These are phyloP conservation scores for Helicocarpus griseus DNA, from an alignment of 2,329 filamentous ascomycete species.

Conservation along the genomic window DNA sequence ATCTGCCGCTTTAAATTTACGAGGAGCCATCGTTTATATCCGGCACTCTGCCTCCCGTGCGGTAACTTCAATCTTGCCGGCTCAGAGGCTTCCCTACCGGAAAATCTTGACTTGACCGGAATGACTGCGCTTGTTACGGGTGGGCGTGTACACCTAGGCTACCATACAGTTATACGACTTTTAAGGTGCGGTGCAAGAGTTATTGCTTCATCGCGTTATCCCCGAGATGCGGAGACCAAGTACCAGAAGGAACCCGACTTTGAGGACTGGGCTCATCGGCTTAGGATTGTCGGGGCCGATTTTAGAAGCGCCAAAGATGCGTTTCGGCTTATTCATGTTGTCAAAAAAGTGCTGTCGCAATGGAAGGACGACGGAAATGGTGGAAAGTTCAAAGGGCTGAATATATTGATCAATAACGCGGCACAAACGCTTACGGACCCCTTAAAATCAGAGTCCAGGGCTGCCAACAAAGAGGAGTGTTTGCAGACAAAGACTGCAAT, in stretches of 20 bases:
- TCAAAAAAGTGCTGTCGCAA: conserved; percentile 14
- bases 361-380: conserved; percentile 11
- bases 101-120: conserved; percentile 17
- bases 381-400: conserved; percentile 12
- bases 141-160: conserved; percentile 28
- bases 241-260: conserved; percentile 18
- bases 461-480: conserved; percentile 18
- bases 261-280: conserved; percentile 13
- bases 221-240: conserved; percentile 23
- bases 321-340: conserved; percentile 19
- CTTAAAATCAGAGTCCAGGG: conserved; percentile 20
- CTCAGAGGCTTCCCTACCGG: conserved; percentile 20
- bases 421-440: conserved; percentile 31
- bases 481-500: conserved; percentile 7
- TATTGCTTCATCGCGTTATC: conserved; percentile 29
- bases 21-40: conserved; percentile 17
- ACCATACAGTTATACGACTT: conserved; percentile 23
- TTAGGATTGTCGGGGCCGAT: conserved; percentile 26
- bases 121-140: conserved; percentile 28
- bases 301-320: conserved; percentile 25
- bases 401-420: conserved; percentile 32
- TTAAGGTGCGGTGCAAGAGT: conserved; percentile 27
- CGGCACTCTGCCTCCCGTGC: conserved; percentile 24
- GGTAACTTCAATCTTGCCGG: conserved; percentile 27
- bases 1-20: conserved; percentile 22